phyloP scores from a whole-genome alignment of 169 alveolate species.

The Plasmodium adleri region DNA sequence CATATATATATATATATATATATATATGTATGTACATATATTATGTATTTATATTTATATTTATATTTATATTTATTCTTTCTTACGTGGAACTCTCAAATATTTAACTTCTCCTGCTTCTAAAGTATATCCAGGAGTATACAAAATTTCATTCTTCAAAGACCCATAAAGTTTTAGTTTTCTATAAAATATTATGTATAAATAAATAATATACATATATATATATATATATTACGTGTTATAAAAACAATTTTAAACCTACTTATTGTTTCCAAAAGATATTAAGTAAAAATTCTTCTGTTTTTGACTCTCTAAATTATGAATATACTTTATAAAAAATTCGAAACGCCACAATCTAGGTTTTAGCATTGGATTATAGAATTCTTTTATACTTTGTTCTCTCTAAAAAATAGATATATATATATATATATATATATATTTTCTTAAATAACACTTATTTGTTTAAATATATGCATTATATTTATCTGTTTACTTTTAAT shows the following conservation, averaged over 20 bases:
- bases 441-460: no score
- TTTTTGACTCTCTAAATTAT: conserved; percentile 63
- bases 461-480: no score
- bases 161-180: conserved; percentile 58
- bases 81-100: conserved; percentile 79
- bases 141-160: conserved; percentile 74
- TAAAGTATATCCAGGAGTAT: conserved; percentile 84
- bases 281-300: conserved; percentile 64
- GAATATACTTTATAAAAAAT: conserved; percentile 72
- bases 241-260: neutral
- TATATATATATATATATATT: no score
- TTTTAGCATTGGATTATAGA: conserved; percentile 71
- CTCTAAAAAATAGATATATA: conserved; percentile 13
- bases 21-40: neutral
- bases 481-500: conserved; percentile 27
- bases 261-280: conserved; percentile 64
- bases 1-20: conserved; percentile 12
- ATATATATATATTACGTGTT: neutral
- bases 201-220: neutral
- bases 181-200: conserved; percentile 13
- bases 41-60: no score
- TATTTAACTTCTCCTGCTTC: conserved; percentile 82
- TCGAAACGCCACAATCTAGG: conserved; percentile 76
- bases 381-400: conserved; percentile 65
- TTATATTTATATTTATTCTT: neutral